Base-by-base conservation (phyloP, 139 green algal genomes). In the Parachlorella kessleri region DNA sequence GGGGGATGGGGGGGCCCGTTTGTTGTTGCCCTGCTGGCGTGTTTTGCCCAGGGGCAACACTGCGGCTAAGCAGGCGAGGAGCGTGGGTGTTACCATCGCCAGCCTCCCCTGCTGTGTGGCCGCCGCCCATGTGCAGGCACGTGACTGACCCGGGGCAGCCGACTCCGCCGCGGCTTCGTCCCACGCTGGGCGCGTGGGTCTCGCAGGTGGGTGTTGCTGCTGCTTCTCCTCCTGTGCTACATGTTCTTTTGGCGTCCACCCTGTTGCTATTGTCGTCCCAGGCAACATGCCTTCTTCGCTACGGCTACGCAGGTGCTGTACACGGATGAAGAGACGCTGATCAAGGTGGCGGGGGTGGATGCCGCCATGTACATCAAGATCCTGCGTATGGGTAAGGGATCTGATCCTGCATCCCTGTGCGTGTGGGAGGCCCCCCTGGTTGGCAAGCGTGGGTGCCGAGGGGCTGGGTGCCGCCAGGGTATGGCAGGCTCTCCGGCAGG, bases 351-450 rank as follows among this genome's bases (percentile, higher is more conserved):
- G 6, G 79, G 79, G 28, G 33, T 84, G 24, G 79, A 84, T 39
- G 79, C 79, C 0, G 79, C 72, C 23, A 35, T 84, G 30, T 84
- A 84, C 55, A 14, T 84, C 24, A 84, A 84, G 26, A 74, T 84
- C 23, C 72, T 84, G 21, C 59, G 72, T 32, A 80, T 84, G 79
- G 69, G 79, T 76, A 66, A 24, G 76, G 14, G 48, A 10, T 59
- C 48, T 18, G 48, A 10, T 59, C 10, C 48, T 18, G 48, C 48
- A 18, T 59, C 10, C 48, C 10, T 28, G 10, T 59, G 48, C 48
- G 48, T 18, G 18, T n/a, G n/a, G n/a, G n/a, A n/a, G n/a, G n/a
- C n/a, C n/a, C n/a, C n/a, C n/a, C n/a, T n/a, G n/a, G n/a, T n/a
- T n/a, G n/a, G n/a, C n/a, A n/a, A n/a, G n/a, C n/a, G n/a, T n/a